Evolutionary conservation across 2,329 filamentous ascomycete genomes (phyloP).

Genomic region (Simplicillium aogashimaense): DNA sequence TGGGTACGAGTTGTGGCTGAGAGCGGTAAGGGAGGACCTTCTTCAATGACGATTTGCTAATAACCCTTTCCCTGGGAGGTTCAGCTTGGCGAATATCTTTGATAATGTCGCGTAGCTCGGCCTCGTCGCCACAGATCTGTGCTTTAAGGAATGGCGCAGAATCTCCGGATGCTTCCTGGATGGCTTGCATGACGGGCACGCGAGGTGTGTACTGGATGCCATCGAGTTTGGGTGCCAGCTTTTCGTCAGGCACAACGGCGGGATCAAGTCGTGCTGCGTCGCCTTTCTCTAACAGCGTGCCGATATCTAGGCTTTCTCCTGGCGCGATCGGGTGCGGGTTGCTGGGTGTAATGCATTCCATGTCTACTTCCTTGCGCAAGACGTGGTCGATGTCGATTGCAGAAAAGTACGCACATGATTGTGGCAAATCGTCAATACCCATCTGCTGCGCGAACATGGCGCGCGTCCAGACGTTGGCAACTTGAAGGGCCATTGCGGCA

Average conservation of each 20-base stretch:
- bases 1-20: conserved; percentile 20
- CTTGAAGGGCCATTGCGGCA: conserved; percentile 83
- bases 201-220: conserved; percentile 60
- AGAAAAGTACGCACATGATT: conserved; percentile 90
- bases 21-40: conserved; percentile 26
- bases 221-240: conserved; percentile 45
- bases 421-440: conserved; percentile 88
- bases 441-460: conserved; percentile 97
- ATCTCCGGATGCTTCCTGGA: conserved; percentile 38
- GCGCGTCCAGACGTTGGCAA: conserved; percentile 92
- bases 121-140: conserved; percentile 67
- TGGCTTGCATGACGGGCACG: conserved; percentile 66
- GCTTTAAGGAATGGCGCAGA: conserved; percentile 64
- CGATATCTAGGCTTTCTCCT: conserved; percentile 81
- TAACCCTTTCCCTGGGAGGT: conserved; percentile 13
- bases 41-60: conserved; percentile 16
- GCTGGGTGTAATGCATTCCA: conserved; percentile 91
- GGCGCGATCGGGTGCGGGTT: conserved; percentile 68
- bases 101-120: conserved; percentile 65
- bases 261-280: conserved; percentile 59
- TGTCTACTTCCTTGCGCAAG: conserved; percentile 94
- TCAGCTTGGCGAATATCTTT: conserved; percentile 41
- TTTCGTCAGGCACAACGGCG: conserved; percentile 42
- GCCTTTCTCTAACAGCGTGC: conserved; percentile 65
- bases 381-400: conserved; percentile 93